These are phyloP conservation scores for Talaromyces nanjingensis DNA, from an alignment of 495 filamentous ascomycete species.

Conservation along the genomic window DNA sequence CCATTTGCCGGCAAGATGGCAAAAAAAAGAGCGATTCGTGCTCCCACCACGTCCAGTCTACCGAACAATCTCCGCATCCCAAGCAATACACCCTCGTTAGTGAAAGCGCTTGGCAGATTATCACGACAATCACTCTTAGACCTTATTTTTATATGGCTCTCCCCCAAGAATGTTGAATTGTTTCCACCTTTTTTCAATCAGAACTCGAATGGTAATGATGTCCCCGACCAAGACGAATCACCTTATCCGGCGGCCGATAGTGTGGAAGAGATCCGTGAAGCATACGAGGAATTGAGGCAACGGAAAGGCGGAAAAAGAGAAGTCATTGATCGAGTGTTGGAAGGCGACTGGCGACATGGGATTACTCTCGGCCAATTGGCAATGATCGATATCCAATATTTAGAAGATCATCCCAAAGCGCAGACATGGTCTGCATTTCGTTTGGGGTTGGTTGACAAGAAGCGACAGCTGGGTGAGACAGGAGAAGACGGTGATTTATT, in stretches of 20 bases:
- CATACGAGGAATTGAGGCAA: constrained; percentile 48
- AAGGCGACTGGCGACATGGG: constrained; percentile 78
- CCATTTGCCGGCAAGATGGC: background rate
- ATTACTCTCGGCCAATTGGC: constrained; percentile 71
- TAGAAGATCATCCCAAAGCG: constrained; percentile 67
- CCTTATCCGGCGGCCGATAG: constrained; percentile 57
- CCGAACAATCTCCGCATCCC: constrained; percentile 54
- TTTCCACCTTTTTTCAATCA: constrained; percentile 37
- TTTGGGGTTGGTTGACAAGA: constrained; percentile 18
- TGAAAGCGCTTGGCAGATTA: constrained; percentile 59
- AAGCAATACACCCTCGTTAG: constrained; percentile 53
- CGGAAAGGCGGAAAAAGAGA: constrained; percentile 67
- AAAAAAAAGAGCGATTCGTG: constrained; percentile 26
- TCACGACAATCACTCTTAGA: constrained; percentile 63
- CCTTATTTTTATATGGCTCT: constrained; percentile 67
- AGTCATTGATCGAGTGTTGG: constrained; percentile 65
- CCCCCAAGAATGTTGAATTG: constrained; percentile 49
- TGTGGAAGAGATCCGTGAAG: constrained; percentile 53
- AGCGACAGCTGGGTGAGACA: constrained; percentile 18
- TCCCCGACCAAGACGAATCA: constrained; percentile 29
- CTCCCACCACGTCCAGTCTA: constrained; percentile 43
- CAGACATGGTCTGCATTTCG: constrained; percentile 71
- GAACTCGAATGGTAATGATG: constrained; percentile 16
- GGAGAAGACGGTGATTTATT: constrained; percentile 28
- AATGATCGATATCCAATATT: constrained; percentile 69